phyloP scores from a whole-genome alignment of 2,329 filamentous ascomycete species.

The Xylariaceae sp. region DNA sequence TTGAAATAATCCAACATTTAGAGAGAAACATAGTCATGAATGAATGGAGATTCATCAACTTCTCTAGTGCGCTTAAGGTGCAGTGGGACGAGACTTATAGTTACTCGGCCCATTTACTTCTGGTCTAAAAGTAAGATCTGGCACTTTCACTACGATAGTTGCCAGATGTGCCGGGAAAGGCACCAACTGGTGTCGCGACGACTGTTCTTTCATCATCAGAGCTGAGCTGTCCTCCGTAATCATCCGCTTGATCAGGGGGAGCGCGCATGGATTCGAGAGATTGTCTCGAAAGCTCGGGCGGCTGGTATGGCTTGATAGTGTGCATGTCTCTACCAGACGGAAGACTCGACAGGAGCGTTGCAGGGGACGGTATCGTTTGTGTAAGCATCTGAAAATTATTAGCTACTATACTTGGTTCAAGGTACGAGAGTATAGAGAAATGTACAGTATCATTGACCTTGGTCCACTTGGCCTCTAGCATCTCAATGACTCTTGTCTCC shows the following conservation, averaged over 20 bases:
- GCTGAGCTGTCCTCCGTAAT: conserved; percentile 49
- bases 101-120: neutral
- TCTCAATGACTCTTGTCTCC: conserved; percentile 83
- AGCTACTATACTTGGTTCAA: neutral
- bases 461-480: conserved; percentile 87
- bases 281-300: conserved; percentile 69
- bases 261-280: conserved; percentile 68
- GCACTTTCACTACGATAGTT: conserved; percentile 38
- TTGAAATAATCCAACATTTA: too few relatives aligned
- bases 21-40: too few relatives aligned
- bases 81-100: too few relatives aligned
- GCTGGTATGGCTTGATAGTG: conserved; percentile 69
- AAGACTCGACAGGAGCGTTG: conserved; percentile 76
- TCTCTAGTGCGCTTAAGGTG: neutral
- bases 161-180: conserved; percentile 38
- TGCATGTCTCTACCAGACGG: conserved; percentile 91
- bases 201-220: conserved; percentile 49
- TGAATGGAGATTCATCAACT: neutral
- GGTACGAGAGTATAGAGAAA: neutral
- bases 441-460: conserved; percentile 88
- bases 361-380: conserved; percentile 74
- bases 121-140: conserved; percentile 43
- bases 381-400: conserved; percentile 43
- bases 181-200: conserved; percentile 37
- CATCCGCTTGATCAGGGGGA: conserved; percentile 55